Conservation (phyloP, 768 basidiomycete species). For the Lactarius pseudohatsudake region DNA sequence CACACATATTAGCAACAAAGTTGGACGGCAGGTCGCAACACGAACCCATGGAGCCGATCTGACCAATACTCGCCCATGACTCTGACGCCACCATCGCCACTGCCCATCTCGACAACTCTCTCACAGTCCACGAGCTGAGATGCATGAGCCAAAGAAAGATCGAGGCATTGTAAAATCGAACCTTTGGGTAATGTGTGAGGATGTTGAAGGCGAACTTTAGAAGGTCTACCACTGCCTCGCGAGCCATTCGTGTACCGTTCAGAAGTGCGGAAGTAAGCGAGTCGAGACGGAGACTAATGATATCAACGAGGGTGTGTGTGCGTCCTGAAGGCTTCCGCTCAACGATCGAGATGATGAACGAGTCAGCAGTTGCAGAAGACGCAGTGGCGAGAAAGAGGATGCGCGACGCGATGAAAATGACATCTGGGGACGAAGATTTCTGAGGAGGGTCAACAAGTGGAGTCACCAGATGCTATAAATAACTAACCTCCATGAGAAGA, state of each 20-base stretch:
- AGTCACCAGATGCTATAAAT: not conserved
- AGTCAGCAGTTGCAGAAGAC: slow-evolving; percentile 45
- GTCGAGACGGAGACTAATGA: slow-evolving; percentile 62
- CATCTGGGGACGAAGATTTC: slow-evolving; percentile 62
- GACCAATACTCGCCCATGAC: slow-evolving; percentile 78
- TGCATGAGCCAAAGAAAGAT: not conserved
- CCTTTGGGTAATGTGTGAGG: slow-evolving; percentile 78
- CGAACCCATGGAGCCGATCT: slow-evolving; percentile 64
- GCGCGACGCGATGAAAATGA: slow-evolving; percentile 71
- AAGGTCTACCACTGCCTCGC: slow-evolving; percentile 77
- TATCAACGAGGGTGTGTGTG: slow-evolving; percentile 54
- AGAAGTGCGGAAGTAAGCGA: slow-evolving; percentile 50
- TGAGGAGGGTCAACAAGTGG: slow-evolving; percentile 32
- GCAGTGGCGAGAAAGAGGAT: slow-evolving; percentile 75
- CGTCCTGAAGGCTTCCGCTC: slow-evolving; percentile 58
- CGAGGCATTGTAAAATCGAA: slow-evolving; percentile 33
- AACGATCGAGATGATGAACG: slow-evolving; percentile 56
- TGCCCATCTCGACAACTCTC: slow-evolving; percentile 19
- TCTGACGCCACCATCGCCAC: slow-evolving; percentile 35
- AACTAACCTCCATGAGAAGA: slow-evolving; percentile 57
- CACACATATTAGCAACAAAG: slow-evolving; percentile 9
- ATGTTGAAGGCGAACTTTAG: slow-evolving; percentile 86
- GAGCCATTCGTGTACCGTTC: slow-evolving; percentile 51
- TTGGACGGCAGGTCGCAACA: not conserved
- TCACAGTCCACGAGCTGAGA: slow-evolving; percentile 26